phyloP scores from a whole-genome alignment of 345 rosid genomes.

The Brassica napus region DNA sequence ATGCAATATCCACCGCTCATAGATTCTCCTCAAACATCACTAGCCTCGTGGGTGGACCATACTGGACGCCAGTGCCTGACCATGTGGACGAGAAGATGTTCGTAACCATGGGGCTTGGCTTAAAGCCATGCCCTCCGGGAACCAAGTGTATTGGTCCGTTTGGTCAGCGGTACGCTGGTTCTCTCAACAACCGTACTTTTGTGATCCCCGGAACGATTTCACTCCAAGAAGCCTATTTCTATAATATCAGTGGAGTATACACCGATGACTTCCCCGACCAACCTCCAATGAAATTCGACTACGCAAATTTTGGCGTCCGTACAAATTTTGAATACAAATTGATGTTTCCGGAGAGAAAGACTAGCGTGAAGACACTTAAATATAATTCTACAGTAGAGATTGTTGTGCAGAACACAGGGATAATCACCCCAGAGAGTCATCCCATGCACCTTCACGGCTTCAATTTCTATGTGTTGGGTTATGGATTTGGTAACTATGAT shows the following conservation, averaged over 20 bases:
- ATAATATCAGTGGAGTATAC: constrained; percentile 54
- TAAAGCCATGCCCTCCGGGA: constrained; percentile 45
- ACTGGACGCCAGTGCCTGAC: constrained; percentile 68
- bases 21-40: constrained; percentile 58
- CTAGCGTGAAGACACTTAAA: constrained; percentile 55
- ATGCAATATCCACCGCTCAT: constrained; percentile 58
- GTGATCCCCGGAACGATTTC: constrained; percentile 44
- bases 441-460: constrained; percentile 88
- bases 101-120: constrained; percentile 53
- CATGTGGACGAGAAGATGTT: constrained; percentile 68
- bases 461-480: constrained; percentile 72
- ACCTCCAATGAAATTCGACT: constrained; percentile 61
- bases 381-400: constrained; percentile 69
- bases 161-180: constrained; percentile 45
- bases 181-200: constrained; percentile 73
- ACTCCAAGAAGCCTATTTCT: constrained; percentile 55
- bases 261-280: constrained; percentile 58
- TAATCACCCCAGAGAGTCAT: constrained; percentile 60
- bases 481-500: constrained; percentile 82
- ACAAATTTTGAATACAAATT: constrained; percentile 17
- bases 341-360: constrained; percentile 50
- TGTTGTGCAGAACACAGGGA: constrained; percentile 66
- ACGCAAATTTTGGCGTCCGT: constrained; percentile 40
- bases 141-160: constrained; percentile 46
- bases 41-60: constrained; percentile 46